Conservation (phyloP, 2,329 filamentous ascomycete genomes). For the Clarireedia homoeocarpa region DNA sequence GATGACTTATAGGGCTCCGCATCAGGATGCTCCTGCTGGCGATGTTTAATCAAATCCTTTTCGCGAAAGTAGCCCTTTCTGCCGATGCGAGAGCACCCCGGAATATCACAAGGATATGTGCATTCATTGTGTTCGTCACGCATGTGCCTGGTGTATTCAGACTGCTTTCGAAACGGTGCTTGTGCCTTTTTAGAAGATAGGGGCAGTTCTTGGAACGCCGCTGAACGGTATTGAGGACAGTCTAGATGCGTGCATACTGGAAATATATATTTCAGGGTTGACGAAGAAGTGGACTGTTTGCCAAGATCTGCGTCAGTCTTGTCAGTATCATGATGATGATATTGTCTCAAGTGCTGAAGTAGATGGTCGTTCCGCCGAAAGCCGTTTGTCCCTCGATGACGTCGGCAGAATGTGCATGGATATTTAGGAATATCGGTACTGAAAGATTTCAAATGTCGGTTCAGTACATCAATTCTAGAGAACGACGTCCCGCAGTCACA, state of each 20-base stretch:
- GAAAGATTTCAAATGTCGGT: conserved; percentile 24
- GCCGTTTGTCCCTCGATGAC: conserved; percentile 27
- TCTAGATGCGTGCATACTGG: conserved; percentile 10
- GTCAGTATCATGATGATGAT: conserved; percentile 29
- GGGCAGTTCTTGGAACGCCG: conserved; percentile 9
- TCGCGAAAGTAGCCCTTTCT: conserved; percentile 17
- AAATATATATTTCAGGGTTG: not conserved
- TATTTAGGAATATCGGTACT: conserved; percentile 14
- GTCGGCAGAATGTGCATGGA: conserved; percentile 30
- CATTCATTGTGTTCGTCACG: conserved; percentile 31
- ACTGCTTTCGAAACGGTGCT: conserved; percentile 14
- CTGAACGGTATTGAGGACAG: conserved; percentile 11
- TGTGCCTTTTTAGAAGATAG: not conserved
- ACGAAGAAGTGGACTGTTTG: not conserved
- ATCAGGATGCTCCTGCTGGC: conserved; percentile 6
- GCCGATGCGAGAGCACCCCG: conserved; percentile 23
- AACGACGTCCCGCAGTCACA: conserved; percentile 25
- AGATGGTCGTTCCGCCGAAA: conserved; percentile 34
- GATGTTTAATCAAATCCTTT: conserved; percentile 18
- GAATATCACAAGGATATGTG: conserved; percentile 28
- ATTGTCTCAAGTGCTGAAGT: conserved; percentile 31
- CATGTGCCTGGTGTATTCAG: conserved; percentile 32
- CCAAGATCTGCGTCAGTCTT: not conserved
- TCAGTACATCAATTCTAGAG: conserved; percentile 24
- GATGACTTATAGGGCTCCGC: not conserved